Evolutionary conservation across 176 grass and related monocot genomes (phyloP), one percentile per base, ranked within the genome.

Genomic region (Themeda triandra): DNA sequence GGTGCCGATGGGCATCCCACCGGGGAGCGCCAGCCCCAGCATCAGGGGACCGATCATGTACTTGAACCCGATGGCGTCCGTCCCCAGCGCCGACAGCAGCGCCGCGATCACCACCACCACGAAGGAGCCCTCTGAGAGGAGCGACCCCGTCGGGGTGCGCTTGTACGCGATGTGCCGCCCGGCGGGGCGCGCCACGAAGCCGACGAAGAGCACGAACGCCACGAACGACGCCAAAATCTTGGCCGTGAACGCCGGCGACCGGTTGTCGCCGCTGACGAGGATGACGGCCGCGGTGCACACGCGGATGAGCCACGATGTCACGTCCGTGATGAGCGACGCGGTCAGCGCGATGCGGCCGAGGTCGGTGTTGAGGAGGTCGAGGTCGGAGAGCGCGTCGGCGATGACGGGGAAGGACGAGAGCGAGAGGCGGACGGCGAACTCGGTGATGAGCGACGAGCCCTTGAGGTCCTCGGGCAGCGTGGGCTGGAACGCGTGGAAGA

Each of bases 331-430:
- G 33, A 97, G 90, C 1, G 92, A 90, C 13, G 88, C 92, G 0
- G 88, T 88, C 27, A 97, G 81, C 67, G 86, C 94, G 70, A 94
- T 83, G 88, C 88, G 94, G 33, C 94, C 92, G 24, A 97, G 94
- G 75, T 97, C 94, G n/a, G 94, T 90, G 90, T 90, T 97, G 73
- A 97, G 88, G 28, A 97, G 90, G 53, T 81, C 71, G n/a, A n/a
- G 31, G 92, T n/a, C n/a, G n/a, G n/a, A n/a, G n/a, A n/a, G n/a
- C n/a, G n/a, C n/a, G n/a, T n/a, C n/a, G n/a, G n/a, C n/a, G n/a
- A n/a, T n/a, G n/a, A n/a, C n/a, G n/a, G n/a, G n/a, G n/a, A n/a
- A n/a, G n/a, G n/a, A n/a, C n/a, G n/a, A n/a, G n/a, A n/a, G n/a
- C n/a, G n/a, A n/a, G n/a, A n/a, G n/a, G n/a, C n/a, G n/a, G n/a